A percentile compares a stretch with the other conserved stretches of the same genome.
Conservation (phyloP, 2,329 filamentous ascomycete genomes). For the Capronia americana region DNA sequence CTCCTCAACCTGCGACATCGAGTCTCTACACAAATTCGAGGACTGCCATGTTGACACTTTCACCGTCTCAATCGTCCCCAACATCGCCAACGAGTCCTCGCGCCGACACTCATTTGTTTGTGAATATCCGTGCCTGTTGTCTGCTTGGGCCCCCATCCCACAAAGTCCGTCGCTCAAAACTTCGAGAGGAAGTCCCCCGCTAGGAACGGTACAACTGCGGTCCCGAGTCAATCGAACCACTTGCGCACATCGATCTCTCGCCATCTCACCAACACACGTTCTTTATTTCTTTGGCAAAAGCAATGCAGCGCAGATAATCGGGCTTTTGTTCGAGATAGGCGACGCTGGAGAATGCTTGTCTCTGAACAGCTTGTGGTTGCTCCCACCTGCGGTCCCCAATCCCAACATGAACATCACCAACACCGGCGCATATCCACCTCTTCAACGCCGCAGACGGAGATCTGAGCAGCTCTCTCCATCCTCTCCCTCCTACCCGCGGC, state of each 20-base stretch:
- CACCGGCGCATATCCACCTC: conserved; percentile 27
- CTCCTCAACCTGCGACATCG: conserved; percentile 16
- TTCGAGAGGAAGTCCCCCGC: background rate
- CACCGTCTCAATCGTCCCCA: conserved; percentile 22
- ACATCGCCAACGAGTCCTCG: background rate
- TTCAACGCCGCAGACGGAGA: conserved; percentile 37
- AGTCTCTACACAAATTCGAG: conserved; percentile 19
- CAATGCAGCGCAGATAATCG: conserved; percentile 16
- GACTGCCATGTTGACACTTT: conserved; percentile 18
- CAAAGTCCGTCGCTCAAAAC: background rate
- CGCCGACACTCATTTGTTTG: background rate
- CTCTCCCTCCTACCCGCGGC: conserved; percentile 35
- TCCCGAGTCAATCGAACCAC: conserved; percentile 7
- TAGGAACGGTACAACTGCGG: conserved; percentile 5
- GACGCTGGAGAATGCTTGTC: conserved; percentile 23
- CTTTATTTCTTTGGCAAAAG: background rate
- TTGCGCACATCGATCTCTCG: conserved; percentile 6
- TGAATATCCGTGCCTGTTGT: background rate
- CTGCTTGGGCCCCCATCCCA: background rate
- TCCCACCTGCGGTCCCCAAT: conserved; percentile 13
- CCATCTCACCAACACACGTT: background rate
- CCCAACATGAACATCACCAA: conserved; percentile 30
- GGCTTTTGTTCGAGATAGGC: conserved; percentile 4
- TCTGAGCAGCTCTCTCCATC: conserved; percentile 37
- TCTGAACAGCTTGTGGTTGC: conserved; percentile 11